Conservation (phyloP, 1,139 yeast species). For the Taiozyma sp. region DNA sequence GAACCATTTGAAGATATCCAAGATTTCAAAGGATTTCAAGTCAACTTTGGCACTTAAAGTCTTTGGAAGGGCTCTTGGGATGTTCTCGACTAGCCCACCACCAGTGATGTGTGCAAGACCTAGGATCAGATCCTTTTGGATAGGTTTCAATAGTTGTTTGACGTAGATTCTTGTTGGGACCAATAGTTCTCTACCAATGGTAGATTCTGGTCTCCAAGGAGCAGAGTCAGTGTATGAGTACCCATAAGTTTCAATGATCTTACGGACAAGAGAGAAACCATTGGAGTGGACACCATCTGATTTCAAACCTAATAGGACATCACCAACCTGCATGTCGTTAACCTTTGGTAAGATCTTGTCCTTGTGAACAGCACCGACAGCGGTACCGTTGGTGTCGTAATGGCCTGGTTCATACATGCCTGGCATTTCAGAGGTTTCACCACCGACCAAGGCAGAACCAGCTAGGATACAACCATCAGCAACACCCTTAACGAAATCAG, state of each 20-base stretch:
- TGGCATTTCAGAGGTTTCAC: slow-evolving; percentile 99
- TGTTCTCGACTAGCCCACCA: slow-evolving; percentile 94
- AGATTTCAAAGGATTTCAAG: slow-evolving; percentile 75
- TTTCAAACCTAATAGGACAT: slow-evolving; percentile 78
- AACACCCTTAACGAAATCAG: slow-evolving; percentile 90
- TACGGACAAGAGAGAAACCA: slow-evolving; percentile 95
- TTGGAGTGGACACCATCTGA: slow-evolving; percentile 96
- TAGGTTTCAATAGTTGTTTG: slow-evolving; percentile 76
- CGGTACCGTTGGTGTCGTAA: slow-evolving; percentile 97
- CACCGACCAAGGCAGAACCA: slow-evolving; percentile 98
- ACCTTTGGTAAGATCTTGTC: slow-evolving; percentile 68
- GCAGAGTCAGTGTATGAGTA: slow-evolving; percentile 68
- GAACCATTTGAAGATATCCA: slow-evolving; percentile 89
- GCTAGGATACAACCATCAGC: slow-evolving; percentile 95
- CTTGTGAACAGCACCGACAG: slow-evolving; percentile 96
- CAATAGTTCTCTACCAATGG: slow-evolving; percentile 83
- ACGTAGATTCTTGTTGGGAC: slow-evolving; percentile 94
- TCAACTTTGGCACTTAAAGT: slow-evolving; percentile 78
- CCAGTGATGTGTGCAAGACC: slow-evolving; percentile 98
- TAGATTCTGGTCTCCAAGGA: slow-evolving; percentile 76
- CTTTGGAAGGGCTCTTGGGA: slow-evolving; percentile 90
- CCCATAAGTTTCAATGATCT: slow-evolving; percentile 74
- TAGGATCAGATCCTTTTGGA: slow-evolving; percentile 61
- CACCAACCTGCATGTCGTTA: slow-evolving; percentile 66
- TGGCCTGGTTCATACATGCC: slow-evolving; percentile 96